These are phyloP conservation scores for Stramenopiles sp. DNA, from an alignment of 352 stramenopile species.

Conservation along the genomic window DNA sequence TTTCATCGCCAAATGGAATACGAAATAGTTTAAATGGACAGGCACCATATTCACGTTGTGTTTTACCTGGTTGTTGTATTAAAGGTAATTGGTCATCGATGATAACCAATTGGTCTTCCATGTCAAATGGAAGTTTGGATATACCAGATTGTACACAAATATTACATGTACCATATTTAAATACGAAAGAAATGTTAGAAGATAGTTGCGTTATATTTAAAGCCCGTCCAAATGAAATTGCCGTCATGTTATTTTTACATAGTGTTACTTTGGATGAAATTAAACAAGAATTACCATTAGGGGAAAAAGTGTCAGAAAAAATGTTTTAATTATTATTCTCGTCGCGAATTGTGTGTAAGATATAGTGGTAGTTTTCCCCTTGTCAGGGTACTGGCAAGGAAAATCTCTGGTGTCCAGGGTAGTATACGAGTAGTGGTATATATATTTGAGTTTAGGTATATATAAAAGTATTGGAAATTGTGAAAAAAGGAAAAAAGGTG, in stretches of 20 bases:
- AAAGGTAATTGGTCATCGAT: slow-evolving; percentile 3
- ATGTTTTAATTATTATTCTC: too few relatives aligned
- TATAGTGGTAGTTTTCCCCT: too few relatives aligned
- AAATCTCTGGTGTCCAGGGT: too few relatives aligned
- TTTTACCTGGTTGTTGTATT: not conserved
- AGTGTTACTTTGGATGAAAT: not conserved
- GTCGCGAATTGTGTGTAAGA: too few relatives aligned
- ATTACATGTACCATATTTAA: not conserved
- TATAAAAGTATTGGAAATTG: too few relatives aligned
- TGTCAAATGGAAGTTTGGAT: not conserved
- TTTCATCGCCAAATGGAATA: not conserved
- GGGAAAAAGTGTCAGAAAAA: not conserved
- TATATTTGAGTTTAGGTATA: too few relatives aligned
- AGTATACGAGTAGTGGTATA: too few relatives aligned
- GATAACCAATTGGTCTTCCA: slow-evolving; percentile 2
- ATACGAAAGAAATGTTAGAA: slow-evolving; percentile 2
- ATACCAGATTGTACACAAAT: not conserved
- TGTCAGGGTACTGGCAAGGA: too few relatives aligned
- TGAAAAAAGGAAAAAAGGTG: too few relatives aligned
- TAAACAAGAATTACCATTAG: not conserved
- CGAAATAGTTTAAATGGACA: not conserved
- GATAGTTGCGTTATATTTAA: not conserved
- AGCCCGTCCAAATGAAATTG: not conserved
- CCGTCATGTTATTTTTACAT: slow-evolving; percentile 2
- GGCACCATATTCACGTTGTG: not conserved